Percentiles rank a stretch among this genome's conserved stretches.
These are phyloP conservation scores for Mycena pura DNA, from an alignment of 768 basidiomycete species.

Conservation along the genomic window DNA sequence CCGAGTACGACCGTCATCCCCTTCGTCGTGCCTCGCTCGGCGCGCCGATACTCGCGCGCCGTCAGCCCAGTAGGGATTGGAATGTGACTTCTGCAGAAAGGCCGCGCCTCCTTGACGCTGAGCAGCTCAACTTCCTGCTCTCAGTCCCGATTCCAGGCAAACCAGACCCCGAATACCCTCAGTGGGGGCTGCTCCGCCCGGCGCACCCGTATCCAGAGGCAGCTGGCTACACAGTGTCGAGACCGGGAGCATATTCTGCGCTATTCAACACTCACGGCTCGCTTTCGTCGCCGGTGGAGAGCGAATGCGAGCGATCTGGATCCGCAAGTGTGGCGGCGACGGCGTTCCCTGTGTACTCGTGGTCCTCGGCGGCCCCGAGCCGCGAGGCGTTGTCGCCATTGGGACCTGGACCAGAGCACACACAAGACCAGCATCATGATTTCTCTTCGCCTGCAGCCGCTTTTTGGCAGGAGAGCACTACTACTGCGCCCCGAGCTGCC, in stretches of 20 bases:
- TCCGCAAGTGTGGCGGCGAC: neutral
- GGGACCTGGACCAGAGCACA: neutral
- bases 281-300: neutral
- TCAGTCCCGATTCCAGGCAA: neutral
- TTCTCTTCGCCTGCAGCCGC: neutral
- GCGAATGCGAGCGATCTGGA: no score
- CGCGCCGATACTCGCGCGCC: neutral
- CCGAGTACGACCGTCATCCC: neutral
- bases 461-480: constrained; percentile 4
- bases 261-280: neutral
- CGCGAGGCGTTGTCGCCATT: neutral
- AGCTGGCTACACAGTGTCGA: neutral
- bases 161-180: neutral
- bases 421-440: neutral
- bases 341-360: neutral
- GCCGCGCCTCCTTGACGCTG: neutral
- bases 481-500: neutral
- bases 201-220: constrained; percentile 8
- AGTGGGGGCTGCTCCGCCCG: constrained; percentile 8
- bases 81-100: no score
- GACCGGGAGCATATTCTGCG: neutral
- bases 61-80: neutral
- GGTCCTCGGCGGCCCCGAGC: neutral
- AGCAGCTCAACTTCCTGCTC: neutral
- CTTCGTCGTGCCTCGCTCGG: constrained; percentile 4